These are phyloP conservation scores for Immersiella caudata DNA, from an alignment of 495 filamentous ascomycete genomes.

Conservation along the genomic window DNA sequence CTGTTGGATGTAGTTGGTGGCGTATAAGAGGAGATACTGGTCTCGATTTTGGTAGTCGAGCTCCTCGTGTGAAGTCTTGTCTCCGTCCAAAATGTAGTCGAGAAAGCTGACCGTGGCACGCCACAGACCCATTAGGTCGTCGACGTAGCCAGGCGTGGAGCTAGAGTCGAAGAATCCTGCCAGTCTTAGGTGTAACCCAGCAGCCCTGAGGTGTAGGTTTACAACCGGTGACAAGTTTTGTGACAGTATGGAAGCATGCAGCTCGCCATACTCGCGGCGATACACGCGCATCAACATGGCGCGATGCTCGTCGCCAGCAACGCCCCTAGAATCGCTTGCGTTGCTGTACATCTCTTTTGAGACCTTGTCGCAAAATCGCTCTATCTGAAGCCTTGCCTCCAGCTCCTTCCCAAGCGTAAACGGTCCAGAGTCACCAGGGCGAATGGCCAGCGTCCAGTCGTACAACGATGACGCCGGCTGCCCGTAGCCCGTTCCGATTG, in stretches of 20 bases:
- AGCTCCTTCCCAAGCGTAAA: conserved; percentile 70
- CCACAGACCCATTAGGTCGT: conserved; percentile 78
- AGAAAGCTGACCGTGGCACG: conserved; percentile 74
- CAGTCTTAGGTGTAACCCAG: conserved; percentile 79
- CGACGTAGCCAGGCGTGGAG: conserved; percentile 69
- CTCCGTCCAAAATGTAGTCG: conserved; percentile 67
- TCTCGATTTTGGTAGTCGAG: conserved; percentile 38
- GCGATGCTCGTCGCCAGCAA: conserved; percentile 70
- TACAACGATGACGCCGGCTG: conserved; percentile 88
- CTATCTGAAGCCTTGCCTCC: conserved; percentile 71
- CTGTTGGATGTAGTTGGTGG: conserved; percentile 86
- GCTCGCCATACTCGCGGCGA: conserved; percentile 57
- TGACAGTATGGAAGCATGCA: conserved; percentile 55
- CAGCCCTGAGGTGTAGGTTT: conserved; percentile 73
- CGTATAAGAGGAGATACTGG: conserved; percentile 63
- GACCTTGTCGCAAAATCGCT: conserved; percentile 83
- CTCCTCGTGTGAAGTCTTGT: conserved; percentile 26
- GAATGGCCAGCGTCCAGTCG: conserved; percentile 77
- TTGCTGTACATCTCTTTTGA: conserved; percentile 84
- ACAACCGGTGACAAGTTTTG: conserved; percentile 61
- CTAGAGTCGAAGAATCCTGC: conserved; percentile 88
- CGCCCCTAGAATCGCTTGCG: conserved; percentile 70
- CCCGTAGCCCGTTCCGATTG: conserved; percentile 86
- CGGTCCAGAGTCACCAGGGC: conserved; percentile 63
- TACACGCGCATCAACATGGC: conserved; percentile 66